phyloP scores from a whole-genome alignment of 495 filamentous ascomycete species.

The Cercophora scortea region DNA sequence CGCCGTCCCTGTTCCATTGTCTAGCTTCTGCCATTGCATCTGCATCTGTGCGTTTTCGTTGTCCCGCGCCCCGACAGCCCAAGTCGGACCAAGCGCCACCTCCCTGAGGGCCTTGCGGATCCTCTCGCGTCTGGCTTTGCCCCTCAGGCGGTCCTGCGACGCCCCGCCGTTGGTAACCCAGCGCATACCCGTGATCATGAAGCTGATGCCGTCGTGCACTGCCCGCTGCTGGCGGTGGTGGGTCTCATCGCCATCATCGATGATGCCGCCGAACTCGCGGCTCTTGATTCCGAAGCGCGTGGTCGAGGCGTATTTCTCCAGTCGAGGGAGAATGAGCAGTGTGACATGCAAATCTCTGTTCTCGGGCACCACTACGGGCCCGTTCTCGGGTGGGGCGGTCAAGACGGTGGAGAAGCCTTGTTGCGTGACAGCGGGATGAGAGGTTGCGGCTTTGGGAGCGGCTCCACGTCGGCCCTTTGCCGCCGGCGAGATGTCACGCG shows the following conservation, averaged over 20 bases:
- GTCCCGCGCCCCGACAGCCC: constrained; percentile 8
- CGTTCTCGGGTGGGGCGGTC: constrained; percentile 35
- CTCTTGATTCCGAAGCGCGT: constrained; percentile 73
- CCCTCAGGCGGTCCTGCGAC: constrained; percentile 46
- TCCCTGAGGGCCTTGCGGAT: constrained; percentile 40
- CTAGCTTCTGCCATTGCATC: constrained; percentile 3
- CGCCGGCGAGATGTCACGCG: constrained; percentile 15
- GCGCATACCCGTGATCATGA: constrained; percentile 66
- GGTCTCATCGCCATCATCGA: constrained; percentile 15
- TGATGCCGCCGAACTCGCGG: constrained; percentile 56
- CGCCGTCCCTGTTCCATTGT: constrained; percentile 4
- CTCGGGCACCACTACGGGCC: constrained; percentile 43
- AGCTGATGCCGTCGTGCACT: constrained; percentile 81
- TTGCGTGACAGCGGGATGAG: background rate
- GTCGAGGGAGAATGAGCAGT: constrained; percentile 68
- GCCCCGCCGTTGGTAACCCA: constrained; percentile 71
- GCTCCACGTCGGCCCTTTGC: constrained; percentile 1
- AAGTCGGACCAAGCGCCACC: constrained; percentile 23
- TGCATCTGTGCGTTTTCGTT: constrained; percentile 3
- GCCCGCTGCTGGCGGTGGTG: constrained; percentile 14
- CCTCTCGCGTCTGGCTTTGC: constrained; percentile 38
- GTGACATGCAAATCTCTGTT: constrained; percentile 79
- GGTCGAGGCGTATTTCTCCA: constrained; percentile 67
- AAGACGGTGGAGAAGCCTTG: constrained; percentile 18
- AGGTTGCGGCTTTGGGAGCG: background rate